A percentile compares a stretch with the other conserved stretches of the same genome.
Conservation (phyloP, 169 alveolate genomes). For the Miamiensis avidus region DNA sequence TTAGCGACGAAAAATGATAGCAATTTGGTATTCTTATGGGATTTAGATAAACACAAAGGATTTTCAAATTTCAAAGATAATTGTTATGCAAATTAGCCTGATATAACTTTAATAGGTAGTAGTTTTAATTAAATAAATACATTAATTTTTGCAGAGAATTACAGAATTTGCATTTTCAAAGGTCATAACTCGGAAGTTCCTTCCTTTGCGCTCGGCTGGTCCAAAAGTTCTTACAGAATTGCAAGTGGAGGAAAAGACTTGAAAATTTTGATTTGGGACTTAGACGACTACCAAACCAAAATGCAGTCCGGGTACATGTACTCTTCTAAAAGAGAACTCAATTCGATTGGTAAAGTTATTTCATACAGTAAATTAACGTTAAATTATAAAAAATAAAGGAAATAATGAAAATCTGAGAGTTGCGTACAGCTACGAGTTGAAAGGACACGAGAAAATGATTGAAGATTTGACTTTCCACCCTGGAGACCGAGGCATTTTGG, state of each 20-base stretch:
- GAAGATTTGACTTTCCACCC: slow-evolving; percentile 25
- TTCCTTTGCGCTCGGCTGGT: slow-evolving; percentile 41
- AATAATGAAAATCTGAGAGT: slow-evolving; percentile 20
- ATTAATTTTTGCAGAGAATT: neutral
- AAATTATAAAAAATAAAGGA: slow-evolving; percentile 1
- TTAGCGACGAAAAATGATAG: slow-evolving; percentile 42
- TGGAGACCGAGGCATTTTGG: neutral
- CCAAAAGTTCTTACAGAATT: slow-evolving; percentile 25
- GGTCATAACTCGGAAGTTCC: slow-evolving; percentile 37
- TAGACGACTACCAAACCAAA: slow-evolving; percentile 38
- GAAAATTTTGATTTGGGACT: slow-evolving; percentile 43
- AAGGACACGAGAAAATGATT: slow-evolving; percentile 20
- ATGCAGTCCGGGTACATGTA: slow-evolving; percentile 22
- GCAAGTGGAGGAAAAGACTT: slow-evolving; percentile 51
- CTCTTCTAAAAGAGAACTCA: slow-evolving; percentile 41
- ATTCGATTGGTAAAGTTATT: slow-evolving; percentile 8
- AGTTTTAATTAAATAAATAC: neutral
- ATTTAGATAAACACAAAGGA: slow-evolving; percentile 36
- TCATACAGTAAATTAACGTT: no score
- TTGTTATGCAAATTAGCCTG: slow-evolving; percentile 35
- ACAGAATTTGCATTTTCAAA: neutral
- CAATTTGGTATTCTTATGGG: slow-evolving; percentile 35
- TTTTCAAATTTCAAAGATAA: slow-evolving; percentile 14
- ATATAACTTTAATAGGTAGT: neutral
- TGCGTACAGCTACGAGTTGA: neutral